Percentiles rank a stretch among this genome's conserved stretches.
phyloP scores from a whole-genome alignment of 176 grass and related monocot genomes.

The Rhynchospora tenuis region DNA sequence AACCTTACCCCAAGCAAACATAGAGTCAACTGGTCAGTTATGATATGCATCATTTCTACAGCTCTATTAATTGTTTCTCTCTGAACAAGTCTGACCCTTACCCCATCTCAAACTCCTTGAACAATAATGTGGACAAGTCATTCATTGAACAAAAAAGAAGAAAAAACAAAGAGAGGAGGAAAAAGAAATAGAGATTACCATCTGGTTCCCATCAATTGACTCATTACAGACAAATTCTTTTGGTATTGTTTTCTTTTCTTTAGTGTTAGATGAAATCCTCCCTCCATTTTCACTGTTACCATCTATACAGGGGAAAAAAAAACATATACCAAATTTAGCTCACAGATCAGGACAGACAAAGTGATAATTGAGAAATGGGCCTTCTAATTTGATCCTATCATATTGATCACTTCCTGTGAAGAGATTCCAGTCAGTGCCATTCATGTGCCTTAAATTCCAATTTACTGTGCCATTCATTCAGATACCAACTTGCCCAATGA shows the following conservation, averaged over 20 bases:
- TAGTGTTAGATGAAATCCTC: not conserved
- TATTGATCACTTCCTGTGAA: not conserved
- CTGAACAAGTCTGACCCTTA: not conserved
- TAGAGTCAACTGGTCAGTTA: not conserved
- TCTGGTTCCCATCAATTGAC: slow-evolving; percentile 48
- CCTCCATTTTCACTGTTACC: slow-evolving; percentile 10
- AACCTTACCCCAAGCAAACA: not conserved
- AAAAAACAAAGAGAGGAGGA: not conserved
- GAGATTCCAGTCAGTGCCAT: not conserved
- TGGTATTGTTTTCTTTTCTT: slow-evolving; percentile 20
- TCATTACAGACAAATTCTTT: slow-evolving; percentile 55
- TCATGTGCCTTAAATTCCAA: not conserved
- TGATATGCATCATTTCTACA: not conserved
- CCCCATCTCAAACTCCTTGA: not conserved
- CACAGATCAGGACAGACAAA: not conserved
- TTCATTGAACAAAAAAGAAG: not conserved
- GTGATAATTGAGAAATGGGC: not conserved
- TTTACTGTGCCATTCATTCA: not conserved
- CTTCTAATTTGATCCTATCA: not conserved
- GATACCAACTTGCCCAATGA: not conserved
- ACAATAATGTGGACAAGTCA: not conserved
- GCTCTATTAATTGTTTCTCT: not conserved
- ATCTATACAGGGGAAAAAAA: slow-evolving; percentile 3
- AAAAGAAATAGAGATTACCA: slow-evolving; percentile 20
- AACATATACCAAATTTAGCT: not conserved